phyloP scores from a whole-genome alignment of 441 rosid genomes.

The Oxalis stricta region DNA sequence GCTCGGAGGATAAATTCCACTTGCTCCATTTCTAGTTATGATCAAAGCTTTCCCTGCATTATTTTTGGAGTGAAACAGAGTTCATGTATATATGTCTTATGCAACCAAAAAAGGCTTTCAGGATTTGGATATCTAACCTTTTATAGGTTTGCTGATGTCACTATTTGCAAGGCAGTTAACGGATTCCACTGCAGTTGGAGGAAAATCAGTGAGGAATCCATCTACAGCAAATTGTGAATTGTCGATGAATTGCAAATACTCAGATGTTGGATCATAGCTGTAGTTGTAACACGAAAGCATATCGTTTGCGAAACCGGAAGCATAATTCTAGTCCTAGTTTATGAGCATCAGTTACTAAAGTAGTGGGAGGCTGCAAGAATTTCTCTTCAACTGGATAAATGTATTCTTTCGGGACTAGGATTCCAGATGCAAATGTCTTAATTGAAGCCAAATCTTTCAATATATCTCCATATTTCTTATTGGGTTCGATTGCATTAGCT shows the following conservation, averaged over 20 bases:
- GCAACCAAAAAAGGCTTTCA: background rate
- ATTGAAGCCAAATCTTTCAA: conserved; percentile 36
- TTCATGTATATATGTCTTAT: too few relatives aligned
- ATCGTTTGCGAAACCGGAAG: conserved; percentile 75
- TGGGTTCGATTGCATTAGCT: conserved; percentile 42
- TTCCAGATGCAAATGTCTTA: conserved; percentile 57
- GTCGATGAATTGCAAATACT: conserved; percentile 54
- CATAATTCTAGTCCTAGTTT: conserved; percentile 55
- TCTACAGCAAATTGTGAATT: conserved; percentile 53
- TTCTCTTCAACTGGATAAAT: conserved; percentile 41
- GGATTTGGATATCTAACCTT: conserved; percentile 19
- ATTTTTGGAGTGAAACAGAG: conserved; percentile 2
- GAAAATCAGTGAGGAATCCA: conserved; percentile 73
- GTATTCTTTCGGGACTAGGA: conserved; percentile 65
- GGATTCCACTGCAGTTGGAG: conserved; percentile 62
- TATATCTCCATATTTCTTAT: conserved; percentile 35
- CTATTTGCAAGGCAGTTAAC: conserved; percentile 46
- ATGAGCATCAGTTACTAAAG: conserved; percentile 69
- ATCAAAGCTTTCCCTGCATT: conserved; percentile 40
- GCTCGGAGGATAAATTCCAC: conserved; percentile 76
- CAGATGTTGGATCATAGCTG: conserved; percentile 53
- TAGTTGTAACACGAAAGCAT: conserved; percentile 35
- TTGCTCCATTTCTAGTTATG: conserved; percentile 79
- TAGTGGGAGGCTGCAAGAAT: conserved; percentile 41
- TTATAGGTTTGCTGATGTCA: conserved; percentile 12